A percentile compares a stretch with the other conserved stretches of the same genome.
Evolutionary conservation across 2,329 filamentous ascomycete species (phyloP).

Genomic region (Colletotrichum neosansevieriae): DNA sequence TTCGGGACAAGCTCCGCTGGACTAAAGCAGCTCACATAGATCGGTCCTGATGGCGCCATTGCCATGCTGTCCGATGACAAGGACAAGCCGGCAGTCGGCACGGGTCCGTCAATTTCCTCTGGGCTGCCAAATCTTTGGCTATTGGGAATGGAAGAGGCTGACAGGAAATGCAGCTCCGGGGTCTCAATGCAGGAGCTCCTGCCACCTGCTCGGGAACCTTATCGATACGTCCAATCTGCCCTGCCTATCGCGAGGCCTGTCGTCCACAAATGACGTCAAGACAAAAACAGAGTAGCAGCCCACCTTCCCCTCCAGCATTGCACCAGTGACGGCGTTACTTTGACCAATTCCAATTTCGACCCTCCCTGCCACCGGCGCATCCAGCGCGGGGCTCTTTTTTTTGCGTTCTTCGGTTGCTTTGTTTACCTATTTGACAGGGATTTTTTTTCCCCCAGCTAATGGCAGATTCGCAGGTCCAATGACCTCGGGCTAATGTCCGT

Average conservation of each 20-base stretch:
- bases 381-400: slow-evolving; percentile 24
- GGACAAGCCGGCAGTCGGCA: slow-evolving; percentile 36
- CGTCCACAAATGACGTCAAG: slow-evolving; percentile 24
- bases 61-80: background rate
- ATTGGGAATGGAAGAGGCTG: background rate
- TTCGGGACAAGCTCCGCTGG: background rate
- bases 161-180: slow-evolving; percentile 4
- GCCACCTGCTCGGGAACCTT: slow-evolving; percentile 1
- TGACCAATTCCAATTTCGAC: slow-evolving; percentile 13
- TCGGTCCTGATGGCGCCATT: slow-evolving; percentile 18
- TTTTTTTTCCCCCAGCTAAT: background rate
- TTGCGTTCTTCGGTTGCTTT: slow-evolving; percentile 5
- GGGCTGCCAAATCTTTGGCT: background rate
- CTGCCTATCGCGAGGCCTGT: background rate
- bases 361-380: slow-evolving; percentile 16
- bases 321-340: slow-evolving; percentile 21
- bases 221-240: background rate
- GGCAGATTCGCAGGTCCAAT: slow-evolving; percentile 5
- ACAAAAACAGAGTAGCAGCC: slow-evolving; percentile 19
- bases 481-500: background rate
- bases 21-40: background rate
- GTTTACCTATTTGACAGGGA: background rate
- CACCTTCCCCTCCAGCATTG: background rate
- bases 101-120: slow-evolving; percentile 5
- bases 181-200: background rate